Percentiles rank a stretch among this genome's conserved stretches.
phyloP scores from a whole-genome alignment of 1,284 basidiomycete species.

The Puccinia hordei region DNA sequence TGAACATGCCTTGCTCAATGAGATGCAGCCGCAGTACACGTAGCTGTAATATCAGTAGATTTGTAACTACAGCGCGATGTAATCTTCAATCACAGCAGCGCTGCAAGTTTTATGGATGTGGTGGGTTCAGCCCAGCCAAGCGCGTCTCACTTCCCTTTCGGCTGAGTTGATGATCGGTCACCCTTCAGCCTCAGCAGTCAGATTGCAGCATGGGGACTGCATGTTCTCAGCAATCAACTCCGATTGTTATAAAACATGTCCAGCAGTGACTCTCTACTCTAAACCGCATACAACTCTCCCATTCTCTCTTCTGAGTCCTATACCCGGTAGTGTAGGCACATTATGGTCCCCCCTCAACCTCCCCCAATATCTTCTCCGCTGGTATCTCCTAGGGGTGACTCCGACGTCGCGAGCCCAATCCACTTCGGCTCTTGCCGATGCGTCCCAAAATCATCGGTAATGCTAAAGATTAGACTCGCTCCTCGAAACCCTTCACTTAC shows the following conservation, averaged over 20 bases:
- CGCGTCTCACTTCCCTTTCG: slow-evolving; percentile 14
- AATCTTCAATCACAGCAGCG: no score
- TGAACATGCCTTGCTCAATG: no score
- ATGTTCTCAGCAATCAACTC: not conserved
- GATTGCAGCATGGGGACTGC: not conserved
- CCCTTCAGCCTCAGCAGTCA: not conserved
- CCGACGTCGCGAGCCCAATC: not conserved
- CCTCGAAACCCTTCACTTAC: slow-evolving; percentile 3
- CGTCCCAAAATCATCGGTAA: not conserved
- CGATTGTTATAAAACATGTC: not conserved
- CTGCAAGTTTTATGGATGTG: not conserved
- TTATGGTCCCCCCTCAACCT: not conserved
- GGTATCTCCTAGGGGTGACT: not conserved
- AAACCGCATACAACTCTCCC: not conserved
- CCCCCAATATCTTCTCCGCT: slow-evolving; percentile 6
- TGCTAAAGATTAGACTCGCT: not conserved
- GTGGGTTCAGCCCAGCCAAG: not conserved
- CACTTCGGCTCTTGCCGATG: not conserved
- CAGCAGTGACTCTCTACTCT: not conserved
- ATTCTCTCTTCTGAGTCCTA: not conserved
- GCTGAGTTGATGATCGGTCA: not conserved
- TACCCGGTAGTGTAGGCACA: not conserved
- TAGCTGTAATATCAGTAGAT: no score
- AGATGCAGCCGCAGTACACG: no score
- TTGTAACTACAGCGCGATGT: no score